phyloP scores from a whole-genome alignment of 768 basidiomycete species.

The Gymnopilus junonius region DNA sequence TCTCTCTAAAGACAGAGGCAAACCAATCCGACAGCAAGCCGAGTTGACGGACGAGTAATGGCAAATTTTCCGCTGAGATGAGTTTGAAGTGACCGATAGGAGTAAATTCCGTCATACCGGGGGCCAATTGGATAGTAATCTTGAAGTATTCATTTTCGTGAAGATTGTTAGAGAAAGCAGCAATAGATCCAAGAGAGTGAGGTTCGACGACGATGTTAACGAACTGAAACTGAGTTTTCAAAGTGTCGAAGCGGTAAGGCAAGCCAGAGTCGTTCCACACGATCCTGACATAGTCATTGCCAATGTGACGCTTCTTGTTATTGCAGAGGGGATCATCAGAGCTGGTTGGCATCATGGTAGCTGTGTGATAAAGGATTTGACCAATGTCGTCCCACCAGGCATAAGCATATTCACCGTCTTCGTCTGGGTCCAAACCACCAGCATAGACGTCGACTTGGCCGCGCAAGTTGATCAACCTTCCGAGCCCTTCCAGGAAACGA shows the following conservation, averaged over 20 bases:
- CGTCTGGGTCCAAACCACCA: slow-evolving; percentile 87
- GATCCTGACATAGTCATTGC: slow-evolving; percentile 95
- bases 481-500: slow-evolving; percentile 89
- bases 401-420: slow-evolving; percentile 96
- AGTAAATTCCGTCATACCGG: slow-evolving; percentile 92
- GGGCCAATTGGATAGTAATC: slow-evolving; percentile 85
- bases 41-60: slow-evolving; percentile 87
- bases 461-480: slow-evolving; percentile 83
- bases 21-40: slow-evolving; percentile 91
- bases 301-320: slow-evolving; percentile 94
- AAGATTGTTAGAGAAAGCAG: slow-evolving; percentile 81
- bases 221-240: slow-evolving; percentile 93
- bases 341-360: slow-evolving; percentile 94
- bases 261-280: slow-evolving; percentile 97
- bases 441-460: slow-evolving; percentile 93
- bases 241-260: slow-evolving; percentile 89
- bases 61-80: slow-evolving; percentile 86
- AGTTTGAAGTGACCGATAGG: slow-evolving; percentile 95
- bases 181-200: slow-evolving; percentile 81
- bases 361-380: slow-evolving; percentile 93
- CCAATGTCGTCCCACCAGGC: slow-evolving; percentile 99
- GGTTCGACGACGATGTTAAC: slow-evolving; percentile 98
- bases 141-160: slow-evolving; percentile 97
- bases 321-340: slow-evolving; percentile 69
- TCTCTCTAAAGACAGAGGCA: slow-evolving; percentile 79